These are phyloP conservation scores for Ceratocystis diversiconidia DNA, from an alignment of 2,329 filamentous ascomycete species.

Conservation along the genomic window DNA sequence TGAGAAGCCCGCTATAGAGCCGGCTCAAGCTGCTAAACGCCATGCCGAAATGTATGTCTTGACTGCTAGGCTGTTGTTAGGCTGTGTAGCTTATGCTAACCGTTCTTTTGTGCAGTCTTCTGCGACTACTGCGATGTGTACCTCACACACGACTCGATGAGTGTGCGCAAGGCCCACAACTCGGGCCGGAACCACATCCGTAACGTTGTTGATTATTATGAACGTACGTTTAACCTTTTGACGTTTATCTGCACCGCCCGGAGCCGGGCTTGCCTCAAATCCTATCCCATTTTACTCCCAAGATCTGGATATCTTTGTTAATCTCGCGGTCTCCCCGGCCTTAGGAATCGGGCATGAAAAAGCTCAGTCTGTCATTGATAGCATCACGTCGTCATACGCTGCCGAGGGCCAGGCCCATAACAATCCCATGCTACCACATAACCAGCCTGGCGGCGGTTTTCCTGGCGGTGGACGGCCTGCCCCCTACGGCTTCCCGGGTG, in stretches of 20 bases:
- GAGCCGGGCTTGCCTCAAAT: no score
- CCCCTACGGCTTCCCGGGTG: slow-evolving; percentile 23
- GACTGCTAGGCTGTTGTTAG: slow-evolving; percentile 20
- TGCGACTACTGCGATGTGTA: slow-evolving; percentile 99
- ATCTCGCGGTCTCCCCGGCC: neutral
- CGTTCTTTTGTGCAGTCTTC: slow-evolving; percentile 18
- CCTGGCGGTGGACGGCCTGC: slow-evolving; percentile 25
- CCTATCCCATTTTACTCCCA: no score
- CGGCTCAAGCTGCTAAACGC: neutral
- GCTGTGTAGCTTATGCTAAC: neutral
- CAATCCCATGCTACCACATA: slow-evolving; percentile 69
- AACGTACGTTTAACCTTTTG: slow-evolving; percentile 43
- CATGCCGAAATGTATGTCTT: slow-evolving; percentile 6
- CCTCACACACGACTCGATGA: slow-evolving; percentile 99
- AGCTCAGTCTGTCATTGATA: slow-evolving; percentile 95
- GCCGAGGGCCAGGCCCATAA: slow-evolving; percentile 78
- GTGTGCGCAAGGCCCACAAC: slow-evolving; percentile 97
- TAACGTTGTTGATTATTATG: slow-evolving; percentile 97
- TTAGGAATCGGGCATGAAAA: slow-evolving; percentile 95
- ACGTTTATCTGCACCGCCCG: no score
- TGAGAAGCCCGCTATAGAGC: neutral
- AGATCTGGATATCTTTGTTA: no score
- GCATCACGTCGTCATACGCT: slow-evolving; percentile 89
- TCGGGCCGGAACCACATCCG: slow-evolving; percentile 89
- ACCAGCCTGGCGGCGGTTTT: slow-evolving; percentile 43